These are phyloP conservation scores for Tephrocybe sp. DNA, from an alignment of 768 basidiomycete species.

Conservation along the genomic window DNA sequence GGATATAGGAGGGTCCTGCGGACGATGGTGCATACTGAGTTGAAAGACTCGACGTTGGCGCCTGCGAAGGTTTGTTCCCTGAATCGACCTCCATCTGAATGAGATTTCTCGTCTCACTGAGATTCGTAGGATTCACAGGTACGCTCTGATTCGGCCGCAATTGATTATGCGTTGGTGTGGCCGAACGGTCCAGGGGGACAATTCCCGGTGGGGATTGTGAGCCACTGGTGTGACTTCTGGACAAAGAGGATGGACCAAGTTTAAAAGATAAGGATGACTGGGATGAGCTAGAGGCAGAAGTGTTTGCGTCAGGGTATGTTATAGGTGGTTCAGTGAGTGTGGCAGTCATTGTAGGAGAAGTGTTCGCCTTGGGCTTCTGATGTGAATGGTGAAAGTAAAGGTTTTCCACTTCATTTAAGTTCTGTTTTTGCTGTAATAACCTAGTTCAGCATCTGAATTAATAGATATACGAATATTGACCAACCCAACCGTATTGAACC, in stretches of 20 bases:
- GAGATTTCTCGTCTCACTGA: slow-evolving; percentile 6
- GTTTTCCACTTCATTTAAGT: slow-evolving; percentile 79
- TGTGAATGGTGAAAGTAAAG: slow-evolving; percentile 78
- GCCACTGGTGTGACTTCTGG: slow-evolving; percentile 7
- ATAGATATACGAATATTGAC: slow-evolving; percentile 19
- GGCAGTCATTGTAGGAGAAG: slow-evolving; percentile 24
- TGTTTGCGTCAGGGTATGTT: slow-evolving; percentile 15
- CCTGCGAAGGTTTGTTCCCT: slow-evolving; percentile 12
- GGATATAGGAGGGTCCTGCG: background rate
- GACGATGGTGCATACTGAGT: slow-evolving; percentile 6
- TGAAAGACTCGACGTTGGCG: background rate
- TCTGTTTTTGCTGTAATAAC: slow-evolving; percentile 64
- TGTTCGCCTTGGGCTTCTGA: slow-evolving; percentile 31
- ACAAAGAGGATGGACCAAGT: slow-evolving; percentile 12
- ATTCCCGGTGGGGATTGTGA: slow-evolving; percentile 1
- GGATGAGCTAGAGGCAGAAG: slow-evolving; percentile 11
- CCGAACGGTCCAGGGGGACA: slow-evolving; percentile 2
- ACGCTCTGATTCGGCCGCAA: background rate
- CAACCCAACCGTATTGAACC: slow-evolving; percentile 81
- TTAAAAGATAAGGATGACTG: slow-evolving; percentile 32
- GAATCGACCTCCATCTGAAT: slow-evolving; percentile 15
- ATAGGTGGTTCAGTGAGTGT: slow-evolving; percentile 17
- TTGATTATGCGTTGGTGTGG: background rate
- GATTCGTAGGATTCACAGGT: background rate
- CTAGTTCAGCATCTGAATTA: background rate